A percentile compares a stretch with the other conserved stretches of the same genome.
Conservation (phyloP, 1,284 basidiomycete genomes). For the Malassezia nana region DNA sequence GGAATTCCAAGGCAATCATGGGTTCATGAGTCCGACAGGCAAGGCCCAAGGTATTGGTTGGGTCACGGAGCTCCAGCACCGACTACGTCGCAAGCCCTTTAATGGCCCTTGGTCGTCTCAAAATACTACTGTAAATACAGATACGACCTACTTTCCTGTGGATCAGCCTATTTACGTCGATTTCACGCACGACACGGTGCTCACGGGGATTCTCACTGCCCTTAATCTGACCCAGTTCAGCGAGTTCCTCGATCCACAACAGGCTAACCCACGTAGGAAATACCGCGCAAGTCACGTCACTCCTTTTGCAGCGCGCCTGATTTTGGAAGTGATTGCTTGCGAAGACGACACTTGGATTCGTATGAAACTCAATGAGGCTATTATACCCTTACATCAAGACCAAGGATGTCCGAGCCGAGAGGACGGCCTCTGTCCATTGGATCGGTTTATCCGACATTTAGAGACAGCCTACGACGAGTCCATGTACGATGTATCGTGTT, state of each 20-base stretch:
- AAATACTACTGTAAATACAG: conserved; percentile 31
- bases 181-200: conserved; percentile 38
- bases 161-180: conserved; percentile 38
- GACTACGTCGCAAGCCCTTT: conserved; percentile 26
- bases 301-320: conserved; percentile 30
- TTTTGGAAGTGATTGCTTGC: conserved; percentile 34
- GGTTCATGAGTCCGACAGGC: conserved; percentile 69
- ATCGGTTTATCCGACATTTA: conserved; percentile 58
- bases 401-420: conserved; percentile 55
- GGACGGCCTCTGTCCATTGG: conserved; percentile 70
- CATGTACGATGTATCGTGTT: conserved; percentile 37
- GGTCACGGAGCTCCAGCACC: conserved; percentile 50
- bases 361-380: conserved; percentile 63
- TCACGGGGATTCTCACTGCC: conserved; percentile 35
- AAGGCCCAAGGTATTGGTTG: conserved; percentile 74
- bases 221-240: conserved; percentile 37
- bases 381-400: conserved; percentile 61
- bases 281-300: conserved; percentile 32
- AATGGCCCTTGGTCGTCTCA: conserved; percentile 24
- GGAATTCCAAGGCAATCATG: conserved; percentile 54
- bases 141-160: conserved; percentile 32
- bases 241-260: conserved; percentile 24
- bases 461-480: conserved; percentile 25
- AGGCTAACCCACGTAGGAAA: conserved; percentile 20
- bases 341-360: conserved; percentile 58